Base-by-base conservation (phyloP, 2,329 filamentous ascomycete genomes). In the Aquanectria penicillioides region DNA sequence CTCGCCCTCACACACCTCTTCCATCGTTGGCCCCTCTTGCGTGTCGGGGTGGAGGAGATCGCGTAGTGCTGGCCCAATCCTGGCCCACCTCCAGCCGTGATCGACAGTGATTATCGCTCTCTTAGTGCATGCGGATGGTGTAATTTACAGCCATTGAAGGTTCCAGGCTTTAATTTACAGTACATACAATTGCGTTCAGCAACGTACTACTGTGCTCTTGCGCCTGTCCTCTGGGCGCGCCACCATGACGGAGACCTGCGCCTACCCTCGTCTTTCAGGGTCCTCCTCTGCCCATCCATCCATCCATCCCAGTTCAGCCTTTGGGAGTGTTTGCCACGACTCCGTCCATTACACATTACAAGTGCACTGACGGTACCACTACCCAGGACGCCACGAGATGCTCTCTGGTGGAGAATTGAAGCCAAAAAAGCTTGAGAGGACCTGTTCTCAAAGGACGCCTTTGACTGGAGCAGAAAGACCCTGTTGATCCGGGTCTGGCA, bases 61-160 rank as follows among this genome's bases (percentile, higher is more conserved):
- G 43, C 31, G 34, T 12, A 15, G 48, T 34, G 41, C 22, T 50
- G 46, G 37, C 11, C 66, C 66, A 66, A 68, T 66, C 36, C 20
- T 38, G 53, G 59, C 25, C 56, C 55, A 51, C 58, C 57, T 49
- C 60, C 36, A 26, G 34, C 51, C 41, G 40, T 40, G 67, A 69
- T 69, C 67, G 50, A 34, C 67, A 63, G 33, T 67, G 66, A 69
- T 70, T 62, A 59, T 69, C 63, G 49, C 54, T 52, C 22, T 56
- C 22, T 54, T 69, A 69, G 68, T 57, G 60, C 51, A 63, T 55
- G 59, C 47, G 57, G 53, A 69, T 70, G 59, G 68, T 68, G 65
- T 70, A 69, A 60, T 53, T 63, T 28, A 41, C 62, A 62, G 51
- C 56, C 64, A 61, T 55, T 41, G 65, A 58, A 44, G 58, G 17